Base-by-base conservation (phyloP, 2,329 filamentous ascomycete species). In the Colletotrichum orbiculare region DNA sequence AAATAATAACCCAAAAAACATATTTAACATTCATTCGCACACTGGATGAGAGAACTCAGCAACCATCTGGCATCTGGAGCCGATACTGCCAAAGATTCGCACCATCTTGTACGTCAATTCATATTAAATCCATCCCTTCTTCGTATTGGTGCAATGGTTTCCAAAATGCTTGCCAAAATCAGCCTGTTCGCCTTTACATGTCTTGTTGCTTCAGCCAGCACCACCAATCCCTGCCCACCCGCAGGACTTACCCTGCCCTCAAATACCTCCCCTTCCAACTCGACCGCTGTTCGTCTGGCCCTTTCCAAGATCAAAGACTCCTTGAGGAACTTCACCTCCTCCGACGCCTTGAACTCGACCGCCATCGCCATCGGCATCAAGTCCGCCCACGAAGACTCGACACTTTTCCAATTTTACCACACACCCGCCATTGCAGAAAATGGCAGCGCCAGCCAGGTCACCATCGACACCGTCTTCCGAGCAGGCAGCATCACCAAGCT, bases 401-500 rank as follows among this genome's bases (percentile, higher is more conserved):
- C 74, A 1, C 67, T 83, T 10, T 72, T 83, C 50, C 76, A 80
- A 37, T 74, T 78, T 53, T 76, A 81, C 68, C 75, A 78, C 65
- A 83, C 81, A 0, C 79, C 80, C 0, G 68, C 74, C 0, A 70
- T 69, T 0, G 61, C 66, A 8, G 52, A 58, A 10, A 50, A 63
- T 4, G 46, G 46, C 12, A 67, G 71, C 46, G 56, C 64, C 2
- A 56, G 52, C 8, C 70, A 69, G 2, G 73, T 83, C 4, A 73
- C 78, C 38, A 73, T 73, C 8, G 71, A 83, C 60, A 81, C 77
- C 0, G 74, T 82, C 2, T 82, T 80, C 67, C 76, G 81, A 9
- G 72, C 81, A 13, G 79, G 75, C 1, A 82, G 79, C 52, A 57
- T 79, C 35, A 80, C 78, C 2, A 83, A 82, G 63, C 60, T 81